phyloP scores from a whole-genome alignment of 2,329 filamentous ascomycete species.

The Colletotrichum spaethianum region DNA sequence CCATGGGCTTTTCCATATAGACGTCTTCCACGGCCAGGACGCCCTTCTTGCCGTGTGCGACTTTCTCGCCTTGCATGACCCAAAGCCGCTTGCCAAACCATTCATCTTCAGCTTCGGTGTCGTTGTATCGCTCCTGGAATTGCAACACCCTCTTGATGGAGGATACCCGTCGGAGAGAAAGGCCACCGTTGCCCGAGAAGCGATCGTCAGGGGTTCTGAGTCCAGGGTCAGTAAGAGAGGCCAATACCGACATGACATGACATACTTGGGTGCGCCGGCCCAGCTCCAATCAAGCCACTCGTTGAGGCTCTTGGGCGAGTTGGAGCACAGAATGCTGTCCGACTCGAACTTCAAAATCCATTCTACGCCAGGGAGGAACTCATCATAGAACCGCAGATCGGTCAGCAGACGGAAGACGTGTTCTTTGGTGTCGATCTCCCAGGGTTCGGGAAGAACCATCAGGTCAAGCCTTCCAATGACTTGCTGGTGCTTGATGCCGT shows the following conservation, averaged over 20 bases:
- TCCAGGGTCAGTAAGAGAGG: constrained; percentile 16
- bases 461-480: constrained; percentile 67
- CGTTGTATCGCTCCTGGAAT: constrained; percentile 65
- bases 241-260: background rate
- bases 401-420: constrained; percentile 64
- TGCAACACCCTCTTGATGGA: constrained; percentile 63
- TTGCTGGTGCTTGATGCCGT: constrained; percentile 64
- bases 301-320: constrained; percentile 65
- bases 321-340: constrained; percentile 70
- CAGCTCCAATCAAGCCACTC: constrained; percentile 69
- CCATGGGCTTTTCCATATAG: constrained; percentile 66
- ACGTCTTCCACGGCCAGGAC: constrained; percentile 65
- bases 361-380: constrained; percentile 64
- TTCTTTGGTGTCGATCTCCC: constrained; percentile 63
- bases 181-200: constrained; percentile 67
- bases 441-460: constrained; percentile 62
- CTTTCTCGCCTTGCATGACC: constrained; percentile 62
- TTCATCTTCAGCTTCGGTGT: constrained; percentile 67
- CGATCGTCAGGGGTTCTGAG: constrained; percentile 55
- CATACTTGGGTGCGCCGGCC: constrained; percentile 66
- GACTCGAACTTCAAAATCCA: constrained; percentile 69
- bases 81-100: constrained; percentile 68
- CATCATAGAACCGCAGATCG: constrained; percentile 66
- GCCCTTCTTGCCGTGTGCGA: constrained; percentile 58
- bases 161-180: constrained; percentile 67